Conservation (phyloP, 345 rosid genomes). For the Barbarea vulgaris region DNA sequence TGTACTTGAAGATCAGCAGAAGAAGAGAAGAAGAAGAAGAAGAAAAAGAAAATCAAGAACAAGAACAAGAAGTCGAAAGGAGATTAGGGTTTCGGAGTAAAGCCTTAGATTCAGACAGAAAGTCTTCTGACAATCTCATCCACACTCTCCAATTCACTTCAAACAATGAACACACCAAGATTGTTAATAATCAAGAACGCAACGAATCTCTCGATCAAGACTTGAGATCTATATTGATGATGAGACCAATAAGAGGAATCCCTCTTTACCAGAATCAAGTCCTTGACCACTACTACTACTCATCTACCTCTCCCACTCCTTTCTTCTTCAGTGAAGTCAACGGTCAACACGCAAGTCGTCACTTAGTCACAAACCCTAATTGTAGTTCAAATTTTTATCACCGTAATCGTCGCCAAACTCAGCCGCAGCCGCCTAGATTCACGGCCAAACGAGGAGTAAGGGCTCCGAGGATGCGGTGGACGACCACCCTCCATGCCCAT, state of each 20-base stretch:
- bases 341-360: conserved; percentile 21
- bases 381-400: conserved; percentile 26
- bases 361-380: conserved; percentile 39
- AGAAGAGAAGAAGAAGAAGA: conserved; percentile 13
- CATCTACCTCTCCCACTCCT: conserved; percentile 30
- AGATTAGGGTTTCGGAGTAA: conserved; percentile 36
- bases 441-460: conserved; percentile 61
- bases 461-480: conserved; percentile 96
- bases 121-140: conserved; percentile 20
- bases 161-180: conserved; percentile 30
- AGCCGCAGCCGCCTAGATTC: conserved; percentile 55
- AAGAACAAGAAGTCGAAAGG: conserved; percentile 29
- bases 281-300: conserved; percentile 43
- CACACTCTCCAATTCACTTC: conserved; percentile 22
- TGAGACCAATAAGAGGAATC: conserved; percentile 89
- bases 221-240: conserved; percentile 51
- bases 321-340: conserved; percentile 36
- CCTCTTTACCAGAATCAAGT: conserved; percentile 68
- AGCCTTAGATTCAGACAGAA: conserved; percentile 34
- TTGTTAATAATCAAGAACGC: conserved; percentile 22
- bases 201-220: conserved; percentile 47
- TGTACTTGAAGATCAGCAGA: conserved; percentile 35
- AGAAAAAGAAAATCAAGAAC: conserved; percentile 10
- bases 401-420: conserved; percentile 31
- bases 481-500: conserved; percentile 94